Base-by-base conservation (phyloP, 2,329 filamentous ascomycete genomes). In the Atkinsonella hypoxylon region DNA sequence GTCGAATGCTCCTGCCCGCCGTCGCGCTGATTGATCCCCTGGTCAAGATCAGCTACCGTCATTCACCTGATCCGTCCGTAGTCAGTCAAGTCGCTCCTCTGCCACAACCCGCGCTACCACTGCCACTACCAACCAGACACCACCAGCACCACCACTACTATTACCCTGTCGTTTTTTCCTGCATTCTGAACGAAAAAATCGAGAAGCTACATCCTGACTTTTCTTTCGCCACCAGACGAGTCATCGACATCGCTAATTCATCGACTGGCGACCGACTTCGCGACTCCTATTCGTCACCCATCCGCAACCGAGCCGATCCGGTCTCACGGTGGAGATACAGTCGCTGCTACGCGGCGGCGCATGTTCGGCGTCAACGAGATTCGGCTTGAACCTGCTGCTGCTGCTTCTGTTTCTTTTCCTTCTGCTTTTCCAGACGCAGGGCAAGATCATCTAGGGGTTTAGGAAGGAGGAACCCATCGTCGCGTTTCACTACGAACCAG, bases 51-150 rank as follows among this genome's bases (percentile, higher is more conserved):
- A 20, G 41, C 41, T 31, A 20, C 41, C 30, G 45, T 34, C 48
- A 43, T 52, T 51, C 54, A 51, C 49, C 53, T 55, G 51, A 51
- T 50, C 53, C 47, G 42, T 51, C 46, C 17, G 31, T 36, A 5
- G 31, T 42, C 45, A 39, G 36, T 47, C 45, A 17, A 17, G 38
- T 45, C 49, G n/a, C n/a, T 51, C 26, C 45, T 47, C 42, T 45
- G 22, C 17, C 49, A 51, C 32, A 48, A 49, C 51, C 55, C 53
- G 50, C 30, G 26, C 40, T 42, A 12, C 17, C 20, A 18, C 17
- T 9, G 8, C 26, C 7, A 26, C 26, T 26, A 26, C 26, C 26
- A 26, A 34, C 51, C 48, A 26, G 5, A n/a, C 8, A 26, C 26
- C 4, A 26, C 26, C 26, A 26, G 8, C 7, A 26, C 26, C 26